Base-by-base conservation (phyloP, 805 yeast genomes). In the Pichia occidentalis region DNA sequence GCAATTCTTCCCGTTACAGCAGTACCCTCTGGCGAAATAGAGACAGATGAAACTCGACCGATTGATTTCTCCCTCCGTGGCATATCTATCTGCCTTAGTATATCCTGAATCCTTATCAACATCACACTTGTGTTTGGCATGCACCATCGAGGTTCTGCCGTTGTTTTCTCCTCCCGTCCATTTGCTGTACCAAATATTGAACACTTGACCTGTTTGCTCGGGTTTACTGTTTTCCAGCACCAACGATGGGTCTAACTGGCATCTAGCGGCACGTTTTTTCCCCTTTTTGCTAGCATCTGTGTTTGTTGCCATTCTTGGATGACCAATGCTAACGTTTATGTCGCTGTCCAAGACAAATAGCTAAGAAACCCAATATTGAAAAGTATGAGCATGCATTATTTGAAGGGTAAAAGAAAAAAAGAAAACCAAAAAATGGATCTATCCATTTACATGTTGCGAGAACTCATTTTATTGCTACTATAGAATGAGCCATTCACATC, bases 11-110 rank as follows among this genome's bases (percentile, higher is more conserved):
- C 97, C 97, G 42, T 75, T 70, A 36, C 76, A 73, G 53, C 98
- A 90, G 57, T 85, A 72, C 0, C 97, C 97, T 34, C 88, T 75
- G 3, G 95, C 90, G 62, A 85, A 90, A 62, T 80, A 85, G 3
- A 90, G 52, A 54, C 98, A 90, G 36, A 86, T 71, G 35, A 67
- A 78, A 12, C 49, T 46, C 23, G 51, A 42, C 66, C 63, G 35
- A 51, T 57, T 42, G 46, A 59, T n/a, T 4, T 31, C 26, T 26
- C 38, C 48, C 25, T 41, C 48, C 2, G 64, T 57, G 0, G 59
- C 53, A 17, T 67, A 61, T 33, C 65, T 66, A 44, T 75, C 79
- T 2, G 87, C 94, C 39, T 62, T 66, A 0, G 97, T 90, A 40
- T 70, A 71, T 0, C 97, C 97, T 0, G 84, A 58, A 51, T 90